Evolutionary conservation across 1,139 yeast species (phyloP).

Genomic region (Citeromyces siamensis): DNA sequence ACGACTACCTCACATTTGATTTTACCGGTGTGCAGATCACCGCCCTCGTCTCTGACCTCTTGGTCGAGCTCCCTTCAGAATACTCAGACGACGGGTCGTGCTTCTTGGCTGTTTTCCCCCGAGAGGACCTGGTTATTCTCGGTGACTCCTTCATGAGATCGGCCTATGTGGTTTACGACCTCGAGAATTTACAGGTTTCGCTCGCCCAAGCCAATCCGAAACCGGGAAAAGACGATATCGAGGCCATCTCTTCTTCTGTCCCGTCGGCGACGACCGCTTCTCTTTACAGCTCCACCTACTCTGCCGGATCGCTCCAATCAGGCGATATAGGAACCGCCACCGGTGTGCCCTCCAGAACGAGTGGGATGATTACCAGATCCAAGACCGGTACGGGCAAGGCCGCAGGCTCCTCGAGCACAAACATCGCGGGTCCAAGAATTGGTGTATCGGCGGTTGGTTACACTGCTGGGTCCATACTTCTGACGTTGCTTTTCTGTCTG

Average conservation of each 20-base stretch:
- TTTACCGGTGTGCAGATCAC: conserved; percentile 38
- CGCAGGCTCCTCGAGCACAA: too few relatives aligned
- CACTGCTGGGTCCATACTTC: too few relatives aligned
- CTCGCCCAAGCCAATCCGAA: conserved; percentile 46
- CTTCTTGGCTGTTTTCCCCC: conserved; percentile 16
- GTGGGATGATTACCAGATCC: too few relatives aligned
- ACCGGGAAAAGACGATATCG: conserved; percentile 27
- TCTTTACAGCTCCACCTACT: conserved; percentile 23
- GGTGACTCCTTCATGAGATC: conserved; percentile 70
- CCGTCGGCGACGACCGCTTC: conserved; percentile 33
- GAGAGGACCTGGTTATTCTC: conserved; percentile 23
- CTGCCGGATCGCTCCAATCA: too few relatives aligned
- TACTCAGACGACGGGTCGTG: conserved; percentile 15
- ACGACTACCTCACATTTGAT: conserved; percentile 23
- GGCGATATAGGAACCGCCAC: too few relatives aligned
- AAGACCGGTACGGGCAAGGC: too few relatives aligned
- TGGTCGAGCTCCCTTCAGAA: conserved; percentile 11
- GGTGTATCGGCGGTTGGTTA: too few relatives aligned
- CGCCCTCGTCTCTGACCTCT: conserved; percentile 31
- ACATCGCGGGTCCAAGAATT: too few relatives aligned
- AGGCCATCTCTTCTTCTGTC: conserved; percentile 24
- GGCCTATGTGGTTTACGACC: conserved; percentile 70
- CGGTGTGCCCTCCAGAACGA: too few relatives aligned
- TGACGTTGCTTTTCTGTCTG: too few relatives aligned
- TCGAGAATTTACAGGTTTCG: conserved; percentile 50